Base-by-base conservation (phyloP, 768 basidiomycete genomes). In the Boletus vinaceobasis region DNA sequence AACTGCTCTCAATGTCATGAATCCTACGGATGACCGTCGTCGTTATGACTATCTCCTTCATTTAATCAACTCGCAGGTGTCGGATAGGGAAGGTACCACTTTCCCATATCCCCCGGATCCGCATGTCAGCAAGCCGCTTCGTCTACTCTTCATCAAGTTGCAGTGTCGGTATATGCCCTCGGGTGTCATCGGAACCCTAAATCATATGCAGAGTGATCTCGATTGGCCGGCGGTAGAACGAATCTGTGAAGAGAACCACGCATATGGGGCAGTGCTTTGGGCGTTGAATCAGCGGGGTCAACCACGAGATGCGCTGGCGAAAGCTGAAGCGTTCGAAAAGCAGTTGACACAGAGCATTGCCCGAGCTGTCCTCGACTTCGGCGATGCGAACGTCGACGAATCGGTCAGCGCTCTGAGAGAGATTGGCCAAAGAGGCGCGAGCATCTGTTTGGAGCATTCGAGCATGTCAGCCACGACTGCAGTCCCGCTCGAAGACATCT, bases 261-360 rank as follows among this genome's bases (percentile, higher is more conserved):
- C 84, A 15, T 88, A 80, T 58, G 85, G 91, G 46, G 91, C 90
- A 9, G 85, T 88, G 23, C 73, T 98, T 5, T 98, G 95, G 95
- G 78, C 85, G 3, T 71, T 85, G 43, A 79, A 93, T 60, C 77
- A 79, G 63, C 77, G 75, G 40, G 88, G 87, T 2, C 74, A 84
- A 45, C 80, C 87, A 9, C 74, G 72, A 48, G 78, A 76, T 19
- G 90, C 94, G 13, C 77, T 98, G 32, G 65, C 73, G 38, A 88
- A 87, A 60, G 81, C 86, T 0, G 85, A 86, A 32, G 65, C 53
- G 0, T 89, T 83, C 63, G 81, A 83, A 56, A 77, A 77, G 56
- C 72, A 65, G 29, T 65, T 89, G 50, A 78, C 79, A 1, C 71
- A 74, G 21, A 67, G 67, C 19, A 62, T 88, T 15, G 69, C 78